Conservation (phyloP, 352 stramenopile species). For the Pythium sukuiense region DNA sequence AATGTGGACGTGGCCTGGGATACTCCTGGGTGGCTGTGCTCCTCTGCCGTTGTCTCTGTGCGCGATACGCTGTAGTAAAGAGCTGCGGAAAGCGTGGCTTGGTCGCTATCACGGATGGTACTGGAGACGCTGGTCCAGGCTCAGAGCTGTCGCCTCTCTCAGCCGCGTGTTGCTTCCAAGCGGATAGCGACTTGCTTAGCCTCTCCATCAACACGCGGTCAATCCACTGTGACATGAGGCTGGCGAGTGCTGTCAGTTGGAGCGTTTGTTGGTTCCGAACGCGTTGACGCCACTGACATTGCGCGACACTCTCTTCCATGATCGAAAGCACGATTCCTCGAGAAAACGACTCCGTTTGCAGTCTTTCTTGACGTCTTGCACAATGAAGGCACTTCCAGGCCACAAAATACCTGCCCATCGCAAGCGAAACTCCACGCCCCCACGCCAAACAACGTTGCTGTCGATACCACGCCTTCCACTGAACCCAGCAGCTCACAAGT, state of each 20-base stretch:
- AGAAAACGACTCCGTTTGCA: not conserved
- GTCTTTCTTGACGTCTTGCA: not conserved
- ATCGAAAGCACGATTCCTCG: not conserved
- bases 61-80: conserved; percentile 8
- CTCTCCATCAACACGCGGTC: not conserved
- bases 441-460: conserved; percentile 8
- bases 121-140: not conserved
- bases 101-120: not conserved
- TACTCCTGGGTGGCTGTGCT: not conserved
- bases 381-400: conserved; percentile 1
- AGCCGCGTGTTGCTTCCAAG: not conserved
- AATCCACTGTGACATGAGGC: not conserved
- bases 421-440: conserved; percentile 6
- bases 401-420: conserved; percentile 7
- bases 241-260: not conserved
- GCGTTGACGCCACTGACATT: conserved; percentile 8
- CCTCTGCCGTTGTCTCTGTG: not conserved
- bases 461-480: conserved; percentile 19
- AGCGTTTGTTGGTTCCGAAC: not conserved
- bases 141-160: not conserved
- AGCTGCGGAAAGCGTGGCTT: conserved; percentile 7
- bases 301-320: conserved; percentile 1
- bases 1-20: not conserved
- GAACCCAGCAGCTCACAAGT: conserved; percentile 3
- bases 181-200: not conserved